Conservation (phyloP, 169 alveolate genomes). For the Amoebophrya sp. region DNA sequence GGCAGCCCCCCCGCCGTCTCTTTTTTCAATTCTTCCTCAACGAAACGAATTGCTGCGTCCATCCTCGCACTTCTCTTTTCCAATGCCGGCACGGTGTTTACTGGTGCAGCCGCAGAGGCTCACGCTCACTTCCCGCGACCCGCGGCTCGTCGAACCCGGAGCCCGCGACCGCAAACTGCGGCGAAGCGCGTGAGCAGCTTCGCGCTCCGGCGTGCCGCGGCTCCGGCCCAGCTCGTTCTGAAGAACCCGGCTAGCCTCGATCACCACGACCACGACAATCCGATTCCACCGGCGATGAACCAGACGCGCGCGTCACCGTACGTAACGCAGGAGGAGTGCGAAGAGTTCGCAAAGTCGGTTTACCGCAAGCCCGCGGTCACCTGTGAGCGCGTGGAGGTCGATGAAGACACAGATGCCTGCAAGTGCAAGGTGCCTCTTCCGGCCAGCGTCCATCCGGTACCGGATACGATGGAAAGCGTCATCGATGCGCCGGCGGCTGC, state of each 20-base stretch:
- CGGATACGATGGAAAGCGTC: neutral
- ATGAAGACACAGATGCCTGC: neutral
- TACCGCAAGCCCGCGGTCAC: neutral
- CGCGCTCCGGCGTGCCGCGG: too few species aligned
- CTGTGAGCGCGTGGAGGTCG: neutral
- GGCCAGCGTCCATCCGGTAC: neutral
- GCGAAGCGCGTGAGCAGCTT: too few species aligned
- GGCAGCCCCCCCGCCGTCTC: too few species aligned
- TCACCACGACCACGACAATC: neutral
- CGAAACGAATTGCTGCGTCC: too few species aligned
- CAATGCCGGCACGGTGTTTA: too few species aligned
- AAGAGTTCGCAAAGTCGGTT: neutral
- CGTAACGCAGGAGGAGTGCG: neutral
- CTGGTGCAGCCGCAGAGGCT: too few species aligned
- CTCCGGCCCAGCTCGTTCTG: too few species aligned
- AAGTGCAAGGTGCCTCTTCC: neutral
- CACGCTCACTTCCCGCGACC: too few species aligned
- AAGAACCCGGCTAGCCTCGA: neutral
- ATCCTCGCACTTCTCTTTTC: too few species aligned
- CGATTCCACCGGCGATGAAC: neutral
- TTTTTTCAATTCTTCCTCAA: too few species aligned
- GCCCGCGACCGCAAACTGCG: too few species aligned
- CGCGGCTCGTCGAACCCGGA: too few species aligned
- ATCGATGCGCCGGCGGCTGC: neutral
- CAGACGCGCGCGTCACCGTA: neutral